phyloP scores from a whole-genome alignment of 2,329 filamentous ascomycete genomes.

The Penicillium sp. region DNA sequence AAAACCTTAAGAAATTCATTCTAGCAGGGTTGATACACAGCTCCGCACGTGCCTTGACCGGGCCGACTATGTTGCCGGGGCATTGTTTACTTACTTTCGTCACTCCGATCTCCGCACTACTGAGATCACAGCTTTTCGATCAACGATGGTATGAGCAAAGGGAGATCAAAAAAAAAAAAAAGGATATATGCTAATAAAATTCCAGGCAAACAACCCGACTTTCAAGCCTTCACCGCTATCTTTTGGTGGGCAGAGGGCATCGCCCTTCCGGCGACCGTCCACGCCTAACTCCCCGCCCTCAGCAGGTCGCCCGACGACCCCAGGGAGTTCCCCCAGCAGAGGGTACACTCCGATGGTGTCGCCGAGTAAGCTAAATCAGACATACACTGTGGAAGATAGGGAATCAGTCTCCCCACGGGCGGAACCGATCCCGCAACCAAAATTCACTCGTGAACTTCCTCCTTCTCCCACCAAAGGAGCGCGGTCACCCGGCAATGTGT shows the following conservation, averaged over 20 bases:
- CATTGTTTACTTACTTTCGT: constrained; percentile 23
- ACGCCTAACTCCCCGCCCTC: constrained; percentile 63
- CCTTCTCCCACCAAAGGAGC: constrained; percentile 42
- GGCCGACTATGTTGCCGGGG: constrained; percentile 25
- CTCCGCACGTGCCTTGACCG: constrained; percentile 17
- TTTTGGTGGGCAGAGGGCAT: constrained; percentile 69
- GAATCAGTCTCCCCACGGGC: constrained; percentile 32
- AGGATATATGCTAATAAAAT: background rate
- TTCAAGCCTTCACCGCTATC: constrained; percentile 73
- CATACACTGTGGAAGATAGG: constrained; percentile 46
- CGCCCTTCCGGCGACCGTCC: constrained; percentile 68
- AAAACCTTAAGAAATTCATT: background rate
- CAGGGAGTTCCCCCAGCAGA: constrained; percentile 48
- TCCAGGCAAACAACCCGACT: constrained; percentile 54
- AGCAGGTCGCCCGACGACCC: constrained; percentile 49
- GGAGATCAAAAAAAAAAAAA: background rate
- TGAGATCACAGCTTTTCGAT: background rate
- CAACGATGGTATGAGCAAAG: constrained; percentile 22
- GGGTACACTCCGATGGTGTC: constrained; percentile 46
- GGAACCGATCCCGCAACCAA: constrained; percentile 35
- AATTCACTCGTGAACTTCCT: constrained; percentile 39
- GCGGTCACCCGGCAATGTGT: constrained; percentile 27
- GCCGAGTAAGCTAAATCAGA: constrained; percentile 50
- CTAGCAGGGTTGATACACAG: no score
- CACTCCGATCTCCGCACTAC: background rate